Evolutionary conservation across 768 basidiomycete genomes (phyloP).

Genomic region (Collybia mongolica): DNA sequence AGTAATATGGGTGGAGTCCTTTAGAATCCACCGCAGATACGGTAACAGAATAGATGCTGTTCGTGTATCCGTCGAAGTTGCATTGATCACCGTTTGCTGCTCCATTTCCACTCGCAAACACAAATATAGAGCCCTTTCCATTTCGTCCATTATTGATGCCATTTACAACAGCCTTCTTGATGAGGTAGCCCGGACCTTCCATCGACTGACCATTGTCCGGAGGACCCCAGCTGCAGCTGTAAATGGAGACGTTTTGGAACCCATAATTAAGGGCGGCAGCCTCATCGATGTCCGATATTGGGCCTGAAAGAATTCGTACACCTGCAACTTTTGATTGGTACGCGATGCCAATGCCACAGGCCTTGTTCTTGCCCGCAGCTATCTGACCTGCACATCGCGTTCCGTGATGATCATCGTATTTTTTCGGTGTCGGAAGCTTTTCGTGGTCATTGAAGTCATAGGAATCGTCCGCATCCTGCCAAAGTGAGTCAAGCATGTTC

Average conservation of each 20-base stretch:
- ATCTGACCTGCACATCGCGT: constrained; percentile 98
- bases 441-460: constrained; percentile 97
- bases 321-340: constrained; percentile 91
- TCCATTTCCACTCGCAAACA: constrained; percentile 97
- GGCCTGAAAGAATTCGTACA: constrained; percentile 91
- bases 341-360: constrained; percentile 93
- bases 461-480: constrained; percentile 80
- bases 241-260: constrained; percentile 89
- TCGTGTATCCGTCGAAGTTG: constrained; percentile 99
- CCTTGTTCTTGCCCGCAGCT: constrained; percentile 88
- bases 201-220: constrained; percentile 92
- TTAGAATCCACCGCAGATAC: constrained; percentile 94
- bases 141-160: constrained; percentile 87
- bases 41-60: constrained; percentile 94
- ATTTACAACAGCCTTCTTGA: constrained; percentile 91
- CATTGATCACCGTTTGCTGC: constrained; percentile 91
- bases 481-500: too few relatives aligned
- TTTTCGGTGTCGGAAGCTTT: constrained; percentile 80
- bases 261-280: constrained; percentile 93
- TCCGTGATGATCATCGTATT: constrained; percentile 93
- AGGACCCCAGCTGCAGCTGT: constrained; percentile 98
- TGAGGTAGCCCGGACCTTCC: constrained; percentile 91
- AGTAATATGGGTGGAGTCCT: constrained; percentile 94
- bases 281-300: constrained; percentile 95
- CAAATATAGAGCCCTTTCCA: constrained; percentile 91